These are phyloP conservation scores for Komagataella mondaviorum DNA, from an alignment of 805 yeast species.

Conservation along the genomic window DNA sequence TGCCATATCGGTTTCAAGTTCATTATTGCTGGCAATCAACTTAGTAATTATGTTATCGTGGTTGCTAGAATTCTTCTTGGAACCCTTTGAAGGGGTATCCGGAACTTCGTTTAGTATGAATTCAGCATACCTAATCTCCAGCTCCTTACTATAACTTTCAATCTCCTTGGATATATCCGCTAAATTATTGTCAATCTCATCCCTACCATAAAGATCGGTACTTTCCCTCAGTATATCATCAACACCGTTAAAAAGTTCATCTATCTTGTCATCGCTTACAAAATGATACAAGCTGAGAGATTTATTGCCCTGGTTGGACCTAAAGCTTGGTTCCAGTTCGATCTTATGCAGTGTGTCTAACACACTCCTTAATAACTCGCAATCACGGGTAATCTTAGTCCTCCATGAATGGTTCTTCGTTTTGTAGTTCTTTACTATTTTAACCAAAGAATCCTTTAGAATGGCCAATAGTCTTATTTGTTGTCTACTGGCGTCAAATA, in stretches of 20 bases:
- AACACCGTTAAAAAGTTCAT: constrained; percentile 18
- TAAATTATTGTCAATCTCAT: constrained; percentile 13
- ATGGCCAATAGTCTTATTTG: constrained; percentile 30
- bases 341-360: constrained; percentile 20
- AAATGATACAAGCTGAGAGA: constrained; percentile 26
- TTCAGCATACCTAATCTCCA: constrained; percentile 12
- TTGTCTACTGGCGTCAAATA: constrained; percentile 28
- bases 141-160: constrained; percentile 11
- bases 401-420: constrained; percentile 10
- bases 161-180: constrained; percentile 13
- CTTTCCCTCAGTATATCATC: constrained; percentile 14
- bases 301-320: constrained; percentile 7
- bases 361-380: constrained; percentile 18
- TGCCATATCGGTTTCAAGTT: constrained; percentile 58
- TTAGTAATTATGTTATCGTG: constrained; percentile 10
- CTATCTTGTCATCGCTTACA: constrained; percentile 27
- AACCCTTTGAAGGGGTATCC: background rate
- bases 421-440: constrained; percentile 15
- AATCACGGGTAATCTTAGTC: constrained; percentile 14
- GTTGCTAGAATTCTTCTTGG: background rate
- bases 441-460: constrained; percentile 14
- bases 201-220: constrained; percentile 14
- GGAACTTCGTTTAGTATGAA: constrained; percentile 8
- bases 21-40: constrained; percentile 24
- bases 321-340: constrained; percentile 20